Evolutionary conservation across 1,284 basidiomycete genomes (phyloP).

Genomic region (Ustilago bromivora): DNA sequence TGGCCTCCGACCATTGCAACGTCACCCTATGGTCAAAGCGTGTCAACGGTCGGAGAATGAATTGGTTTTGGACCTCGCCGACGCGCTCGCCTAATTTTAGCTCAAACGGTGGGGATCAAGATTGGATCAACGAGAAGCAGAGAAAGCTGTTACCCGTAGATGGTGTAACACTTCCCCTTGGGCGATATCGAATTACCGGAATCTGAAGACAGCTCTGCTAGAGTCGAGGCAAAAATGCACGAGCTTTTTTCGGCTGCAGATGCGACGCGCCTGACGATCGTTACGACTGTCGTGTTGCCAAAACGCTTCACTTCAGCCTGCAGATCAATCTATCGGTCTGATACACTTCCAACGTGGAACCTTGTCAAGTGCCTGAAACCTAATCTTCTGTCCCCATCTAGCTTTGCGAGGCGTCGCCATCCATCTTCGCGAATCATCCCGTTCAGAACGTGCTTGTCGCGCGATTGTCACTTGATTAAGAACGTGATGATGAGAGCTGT

Average conservation of each 20-base stretch:
- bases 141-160: neutral
- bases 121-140: neutral
- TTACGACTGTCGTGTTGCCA: constrained; percentile 1
- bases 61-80: neutral
- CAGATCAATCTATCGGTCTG: constrained; percentile 7
- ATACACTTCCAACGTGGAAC: constrained; percentile 1
- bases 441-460: neutral
- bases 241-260: constrained; percentile 26
- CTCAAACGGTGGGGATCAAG: neutral
- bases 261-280: constrained; percentile 43
- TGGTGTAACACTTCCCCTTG: constrained; percentile 9
- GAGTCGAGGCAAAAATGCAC: constrained; percentile 13
- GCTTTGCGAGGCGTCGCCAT: neutral
- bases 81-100: constrained; percentile 13
- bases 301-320: constrained; percentile 30
- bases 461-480: neutral
- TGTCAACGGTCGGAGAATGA: constrained; percentile 1
- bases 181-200: neutral
- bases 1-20: neutral
- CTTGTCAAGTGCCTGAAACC: neutral
- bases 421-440: neutral
- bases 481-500: neutral
- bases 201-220: neutral
- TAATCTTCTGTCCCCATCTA: neutral
- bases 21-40: neutral